Base-by-base conservation (phyloP, 768 basidiomycete genomes). In the Punctularia strigosozonata region DNA sequence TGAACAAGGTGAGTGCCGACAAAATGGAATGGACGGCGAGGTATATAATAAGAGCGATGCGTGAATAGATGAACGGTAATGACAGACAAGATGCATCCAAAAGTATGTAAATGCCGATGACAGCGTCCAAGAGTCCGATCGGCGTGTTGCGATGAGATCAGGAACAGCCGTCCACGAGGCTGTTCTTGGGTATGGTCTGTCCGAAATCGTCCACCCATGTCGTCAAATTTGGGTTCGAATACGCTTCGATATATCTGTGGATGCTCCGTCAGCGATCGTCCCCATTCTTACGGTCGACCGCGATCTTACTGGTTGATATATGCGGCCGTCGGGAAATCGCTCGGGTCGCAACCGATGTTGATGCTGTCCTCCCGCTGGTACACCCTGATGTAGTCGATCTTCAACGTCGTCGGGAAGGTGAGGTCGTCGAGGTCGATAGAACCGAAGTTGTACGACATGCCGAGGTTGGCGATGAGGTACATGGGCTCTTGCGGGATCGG, bases 381-480 rank as follows among this genome's bases (percentile, higher is more conserved):
- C 5, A 34, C 33, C 8, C 33, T 10, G 8, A 34, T 34, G 10
- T 19, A 34, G 19, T 34, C 22, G 53, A 54, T 2, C 34, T 26
- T 2, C 63, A 34, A 10, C 8, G 8, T 8, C 12, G 18, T 19
- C 8, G 33, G 62, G 49, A 80, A 67, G 15, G 57, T 55, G 21
- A 85, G 51, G 26, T 72, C 48, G 4, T 63, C 61, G 38, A 75
- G 65, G 46, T 86, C 75, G 48, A 85, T 72, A 8, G 26, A 15
- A 13, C 78, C 82, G 54, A 86, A 86, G 49, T 71, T 76, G 31
- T 61, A 45, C 5, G 80, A 84, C 41, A 84, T 72, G 26, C 80
- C 84, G 25, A 82, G 64, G 43, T 83, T 81, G 36, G 71, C 68
- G 40, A 86, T 70, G 54, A 87, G 68, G 40, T 80, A 80, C 77